Evolutionary conservation across 345 rosid genomes (phyloP).

Genomic region (Abelmoschus esculentus): DNA sequence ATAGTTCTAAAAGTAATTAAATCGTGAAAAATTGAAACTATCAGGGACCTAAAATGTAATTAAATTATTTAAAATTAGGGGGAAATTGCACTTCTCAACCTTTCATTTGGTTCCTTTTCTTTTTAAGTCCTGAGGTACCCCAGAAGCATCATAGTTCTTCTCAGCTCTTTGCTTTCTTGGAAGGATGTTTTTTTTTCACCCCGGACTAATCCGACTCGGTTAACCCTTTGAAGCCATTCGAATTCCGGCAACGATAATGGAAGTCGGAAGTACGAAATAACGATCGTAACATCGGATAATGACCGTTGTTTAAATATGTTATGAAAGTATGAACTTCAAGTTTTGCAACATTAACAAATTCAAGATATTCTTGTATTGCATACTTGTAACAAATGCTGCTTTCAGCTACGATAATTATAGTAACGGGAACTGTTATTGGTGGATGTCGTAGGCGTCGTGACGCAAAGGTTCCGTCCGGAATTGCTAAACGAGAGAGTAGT

Average conservation of each 20-base stretch:
- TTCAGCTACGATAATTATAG: not conserved
- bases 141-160: not conserved
- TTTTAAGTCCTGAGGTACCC: not conserved
- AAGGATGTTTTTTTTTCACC: too few relatives aligned
- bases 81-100: too few relatives aligned
- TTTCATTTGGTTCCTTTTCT: too few relatives aligned
- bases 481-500: slow-evolving; percentile 1
- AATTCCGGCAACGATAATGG: not conserved
- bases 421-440: not conserved
- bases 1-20: too few relatives aligned
- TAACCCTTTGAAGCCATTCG: not conserved
- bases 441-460: not conserved
- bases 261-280: not conserved
- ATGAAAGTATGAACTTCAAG: not conserved
- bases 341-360: not conserved
- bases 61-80: too few relatives aligned
- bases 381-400: not conserved
- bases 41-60: too few relatives aligned
- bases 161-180: not conserved
- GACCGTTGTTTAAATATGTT: not conserved
- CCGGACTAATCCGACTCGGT: not conserved
- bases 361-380: not conserved
- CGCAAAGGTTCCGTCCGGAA: slow-evolving; percentile 17
- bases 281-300: not conserved
- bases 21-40: too few relatives aligned